phyloP scores from a whole-genome alignment of 495 filamentous ascomycete species.

The Halenospora varia region DNA sequence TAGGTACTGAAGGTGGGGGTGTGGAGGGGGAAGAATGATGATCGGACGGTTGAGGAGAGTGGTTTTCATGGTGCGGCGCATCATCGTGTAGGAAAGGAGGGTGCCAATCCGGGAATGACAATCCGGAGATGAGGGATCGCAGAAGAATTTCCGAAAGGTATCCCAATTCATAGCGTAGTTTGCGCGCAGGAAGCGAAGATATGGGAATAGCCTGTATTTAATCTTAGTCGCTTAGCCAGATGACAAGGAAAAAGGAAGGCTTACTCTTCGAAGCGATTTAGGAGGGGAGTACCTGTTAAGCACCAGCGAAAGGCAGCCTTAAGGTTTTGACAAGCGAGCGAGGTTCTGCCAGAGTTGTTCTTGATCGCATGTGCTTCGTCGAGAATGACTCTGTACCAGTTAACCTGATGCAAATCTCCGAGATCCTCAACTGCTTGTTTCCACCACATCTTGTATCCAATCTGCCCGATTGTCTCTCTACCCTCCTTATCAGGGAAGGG shows the following conservation, averaged over 20 bases:
- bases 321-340: constrained; percentile 49
- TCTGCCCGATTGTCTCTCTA: not conserved
- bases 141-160: constrained; percentile 47
- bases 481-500: constrained; percentile 15
- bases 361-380: constrained; percentile 82
- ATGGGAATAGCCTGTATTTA: constrained; percentile 51
- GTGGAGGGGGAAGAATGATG: constrained; percentile 45
- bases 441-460: constrained; percentile 15
- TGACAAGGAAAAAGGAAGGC: constrained; percentile 10
- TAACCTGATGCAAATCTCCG: constrained; percentile 50
- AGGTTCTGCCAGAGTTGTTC: constrained; percentile 44
- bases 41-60: constrained; percentile 51
- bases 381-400: constrained; percentile 95
- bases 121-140: constrained; percentile 26
- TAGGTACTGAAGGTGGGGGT: constrained; percentile 19
- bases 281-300: constrained; percentile 58
- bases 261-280: constrained; percentile 37
- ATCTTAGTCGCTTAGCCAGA: constrained; percentile 12
- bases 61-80: constrained; percentile 48
- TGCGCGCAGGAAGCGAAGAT: constrained; percentile 55
- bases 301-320: constrained; percentile 53
- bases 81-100: constrained; percentile 44
- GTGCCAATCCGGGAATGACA: constrained; percentile 34
- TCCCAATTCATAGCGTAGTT: constrained; percentile 35
- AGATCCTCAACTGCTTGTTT: constrained; percentile 71